Evolutionary conservation across 2,329 filamentous ascomycete species (phyloP), one percentile per base, ranked within the genome.

Genomic region (Venturia aucupariae): DNA sequence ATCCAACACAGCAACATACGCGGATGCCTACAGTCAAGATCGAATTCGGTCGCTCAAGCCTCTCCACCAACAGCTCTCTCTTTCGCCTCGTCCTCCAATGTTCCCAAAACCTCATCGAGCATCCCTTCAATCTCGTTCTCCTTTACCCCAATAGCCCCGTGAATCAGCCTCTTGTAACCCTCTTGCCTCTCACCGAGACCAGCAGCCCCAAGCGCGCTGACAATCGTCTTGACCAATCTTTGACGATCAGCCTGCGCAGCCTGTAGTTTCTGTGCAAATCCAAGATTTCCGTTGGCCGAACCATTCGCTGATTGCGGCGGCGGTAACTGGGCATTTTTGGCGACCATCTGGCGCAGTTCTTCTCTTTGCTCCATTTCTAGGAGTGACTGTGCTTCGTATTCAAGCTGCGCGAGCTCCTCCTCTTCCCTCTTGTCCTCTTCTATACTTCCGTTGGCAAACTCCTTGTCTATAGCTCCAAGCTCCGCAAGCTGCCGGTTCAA

Each of bases 181-280:
- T 87, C 86, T 68, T 89, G 89, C 72, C 86, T 86, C 73, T 90
- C 87, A 42, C 87, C 86, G 44, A 87, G 85, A 51, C 89, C 89
- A 13, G 89, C 86, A 67, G 86, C 82, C 55, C 84, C 84, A 57
- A 90, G 78, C 15, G 87, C 87, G 61, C 85, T 81, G 48, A 90
- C 84, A 67, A 91, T 90, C 66, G 89, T 86, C 17, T 76, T 74
- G 69, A 91, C 87, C 3, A 87, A 81, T 51, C 80, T 76, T 60
- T 82, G 80, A 69, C 89, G 85, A 69, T 88, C 84, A 4, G 77
- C 73, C 57, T 88, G 78, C 59, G 86, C 77, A 8, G 79, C 74
- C 55, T 22, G 27, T 27, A 64, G 15, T 41, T 61, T 60, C 19
- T 24, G n/a, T 27, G 41, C 60, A 10, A 65, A 44, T 1, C 30